These are phyloP conservation scores for Crassisporium funariophilum DNA, from an alignment of 768 basidiomycete species.

Conservation along the genomic window DNA sequence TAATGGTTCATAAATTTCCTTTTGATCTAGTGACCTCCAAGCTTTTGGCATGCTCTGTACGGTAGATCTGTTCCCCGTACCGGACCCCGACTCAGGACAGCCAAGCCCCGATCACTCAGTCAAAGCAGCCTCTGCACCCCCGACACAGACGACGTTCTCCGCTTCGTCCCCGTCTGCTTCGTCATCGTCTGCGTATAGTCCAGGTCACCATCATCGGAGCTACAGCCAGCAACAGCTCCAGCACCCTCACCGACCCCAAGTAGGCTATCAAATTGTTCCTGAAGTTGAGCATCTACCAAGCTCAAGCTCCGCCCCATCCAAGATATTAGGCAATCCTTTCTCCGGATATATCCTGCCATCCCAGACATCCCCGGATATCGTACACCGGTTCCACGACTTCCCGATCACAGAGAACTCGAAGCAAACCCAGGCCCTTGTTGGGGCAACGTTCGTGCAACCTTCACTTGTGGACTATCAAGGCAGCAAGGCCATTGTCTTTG, in stretches of 20 bases:
- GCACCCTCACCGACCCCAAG: neutral
- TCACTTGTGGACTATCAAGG: constrained; percentile 57
- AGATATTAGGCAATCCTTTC: constrained; percentile 9
- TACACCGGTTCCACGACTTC: constrained; percentile 42
- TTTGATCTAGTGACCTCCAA: constrained; percentile 52
- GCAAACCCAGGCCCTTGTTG: constrained; percentile 55
- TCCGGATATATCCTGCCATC: constrained; percentile 20
- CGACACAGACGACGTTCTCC: constrained; percentile 16
- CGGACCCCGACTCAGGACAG: constrained; percentile 14
- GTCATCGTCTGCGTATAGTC: neutral
- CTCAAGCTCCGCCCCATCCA: constrained; percentile 6
- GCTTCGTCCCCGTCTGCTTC: constrained; percentile 7
- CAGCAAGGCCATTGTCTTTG: constrained; percentile 59
- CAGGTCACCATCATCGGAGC: neutral
- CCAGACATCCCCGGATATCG: constrained; percentile 31
- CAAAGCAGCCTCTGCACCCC: constrained; percentile 16
- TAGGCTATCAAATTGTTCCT: neutral
- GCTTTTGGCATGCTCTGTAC: constrained; percentile 73
- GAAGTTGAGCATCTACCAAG: constrained; percentile 9
- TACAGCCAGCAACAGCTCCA: too few relatives aligned
- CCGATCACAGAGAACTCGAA: constrained; percentile 53
- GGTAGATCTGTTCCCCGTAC: constrained; percentile 74
- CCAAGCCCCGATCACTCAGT: neutral
- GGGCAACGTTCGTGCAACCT: constrained; percentile 63
- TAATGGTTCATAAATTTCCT: constrained; percentile 9